Base-by-base conservation (phyloP, 2,329 filamentous ascomycete genomes). In the Mycosphaerella arachidis region DNA sequence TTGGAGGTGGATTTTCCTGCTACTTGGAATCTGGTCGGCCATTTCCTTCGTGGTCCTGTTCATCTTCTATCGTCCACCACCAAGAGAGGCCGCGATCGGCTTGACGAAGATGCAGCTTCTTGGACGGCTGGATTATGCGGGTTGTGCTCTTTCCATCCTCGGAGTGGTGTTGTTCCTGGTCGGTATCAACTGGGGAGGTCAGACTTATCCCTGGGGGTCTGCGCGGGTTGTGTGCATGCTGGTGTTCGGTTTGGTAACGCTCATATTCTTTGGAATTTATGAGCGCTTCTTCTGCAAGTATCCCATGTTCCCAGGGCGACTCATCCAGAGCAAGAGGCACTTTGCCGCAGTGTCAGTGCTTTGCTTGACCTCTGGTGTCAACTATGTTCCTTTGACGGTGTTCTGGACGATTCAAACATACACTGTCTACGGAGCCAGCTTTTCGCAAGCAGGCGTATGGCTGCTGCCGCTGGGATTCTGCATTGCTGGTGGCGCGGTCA, bases 371-470 rank as follows among this genome's bases (percentile, higher is more conserved):
- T 63, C 58, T 30, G 71, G 72, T 10, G 68, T 69, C 48, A 73
- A 70, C 57, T 68, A 76, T 70, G 67, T 73, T 59, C 64, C 54
- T 12, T 56, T 73, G 10, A 68, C 81, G n/a, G 75, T 81, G 67
- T 84, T 86, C 67, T 87, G 84, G 84, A 83, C 82, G 7, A 84
- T 82, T 0, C 81, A 86, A 70, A 79, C 82, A 0, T 85, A 83
- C 73, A 85, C 85, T 59, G 80, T 86, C 1, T 87, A 86, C 66
- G 83, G 82, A 2, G 66, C 63, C 1, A 52, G 40, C 31, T 65
- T 63, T 48, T 31, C 40, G 10, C 50, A 65, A 0, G 72, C 86
- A 13, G 80, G 78, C 20, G 80, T 88, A 55, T 86, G 86, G n/a
- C 72, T 88, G 58, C 81, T 89, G 7, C 85, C 86, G 0, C 79